Base-by-base conservation (phyloP, 2,329 filamentous ascomycete species). In the Fusarium armeniacum region DNA sequence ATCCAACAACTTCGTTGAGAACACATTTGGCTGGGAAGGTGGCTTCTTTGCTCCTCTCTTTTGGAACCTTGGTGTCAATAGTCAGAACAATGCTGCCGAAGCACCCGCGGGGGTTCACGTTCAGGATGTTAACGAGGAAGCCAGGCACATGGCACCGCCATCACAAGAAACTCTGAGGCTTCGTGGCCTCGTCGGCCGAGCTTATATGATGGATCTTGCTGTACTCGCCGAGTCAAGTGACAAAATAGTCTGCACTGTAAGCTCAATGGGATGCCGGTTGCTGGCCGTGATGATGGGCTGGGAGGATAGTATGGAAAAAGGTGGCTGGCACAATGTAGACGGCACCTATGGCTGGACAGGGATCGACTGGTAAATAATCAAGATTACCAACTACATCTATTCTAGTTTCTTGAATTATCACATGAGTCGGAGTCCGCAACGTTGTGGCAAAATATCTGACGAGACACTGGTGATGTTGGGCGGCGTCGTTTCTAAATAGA, bases 201-300 rank as follows among this genome's bases (percentile, higher is more conserved):
- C 92, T 3, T 97, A 96, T 79, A 81, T 94, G 77, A 87, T 97
- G 80, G 93, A 97, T 79, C 80, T 97, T 58, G 89, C 91, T 1
- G 90, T 97, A 26, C 82, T 97, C 45, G 87, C 89, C 0, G 83
- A 86, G 30, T 86, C 88, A 18, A 89, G 87, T 58, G 93, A 96
- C 77, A 85, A 83, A 15, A 84, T 96, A 10, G 86, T 97, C 2
- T 97, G 93, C 75, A 91, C 90, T 4, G 90, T 94, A 26, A 93
- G 90, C 72, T 88, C 90, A 35, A 87, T 85, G 79, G 88, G 88
- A 1, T 97, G 93, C 77, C 86, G 92, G 24, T 75, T 97, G 55
- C 77, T 97, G 66, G 93, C 88, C 3, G 92, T 97, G 41, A 94
- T 97, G 90, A 89, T 96, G 89, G 93, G 93, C 1, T 94, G 92